Conservation (phyloP, 306 rosid genomes). For the Arachis hypogaea region DNA sequence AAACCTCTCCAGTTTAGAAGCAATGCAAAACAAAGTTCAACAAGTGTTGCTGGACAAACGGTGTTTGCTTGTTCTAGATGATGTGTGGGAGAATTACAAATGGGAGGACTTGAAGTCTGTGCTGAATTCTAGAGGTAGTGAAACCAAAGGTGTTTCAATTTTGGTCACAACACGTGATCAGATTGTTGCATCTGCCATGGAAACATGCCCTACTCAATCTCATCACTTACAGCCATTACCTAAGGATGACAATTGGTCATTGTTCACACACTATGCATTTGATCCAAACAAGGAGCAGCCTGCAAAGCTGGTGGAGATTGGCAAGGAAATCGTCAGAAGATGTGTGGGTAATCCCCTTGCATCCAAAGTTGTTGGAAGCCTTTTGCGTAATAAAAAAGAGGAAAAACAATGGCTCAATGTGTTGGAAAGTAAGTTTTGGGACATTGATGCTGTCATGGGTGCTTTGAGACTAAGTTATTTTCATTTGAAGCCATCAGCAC, state of each 20-base stretch:
- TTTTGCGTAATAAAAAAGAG: no score
- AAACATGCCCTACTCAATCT: neutral
- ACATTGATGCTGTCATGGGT: no score
- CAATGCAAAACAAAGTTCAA: no score
- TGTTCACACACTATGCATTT: no score
- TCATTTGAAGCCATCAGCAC: no score
- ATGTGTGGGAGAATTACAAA: neutral
- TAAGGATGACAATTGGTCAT: slow-evolving; percentile 31
- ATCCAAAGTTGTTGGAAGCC: no score
- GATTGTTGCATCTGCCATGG: slow-evolving; percentile 33
- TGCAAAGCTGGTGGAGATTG: slow-evolving; percentile 29
- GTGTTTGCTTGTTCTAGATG: no score
- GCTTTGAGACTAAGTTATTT: no score
- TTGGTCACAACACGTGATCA: slow-evolving; percentile 40
- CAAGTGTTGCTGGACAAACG: no score
- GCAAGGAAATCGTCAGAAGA: slow-evolving; percentile 33
- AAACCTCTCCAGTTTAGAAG: no score
- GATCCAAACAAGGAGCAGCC: neutral
- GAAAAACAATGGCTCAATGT: no score
- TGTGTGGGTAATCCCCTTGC: slow-evolving; percentile 42
- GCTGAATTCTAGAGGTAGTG: slow-evolving; percentile 26
- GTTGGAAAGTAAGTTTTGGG: no score
- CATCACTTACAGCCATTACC: slow-evolving; percentile 17
- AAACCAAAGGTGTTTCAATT: slow-evolving; percentile 29
- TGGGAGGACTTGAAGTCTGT: slow-evolving; percentile 34